Evolutionary conservation across 495 filamentous ascomycete genomes (phyloP).

Genomic region (Xylaria palmicola): DNA sequence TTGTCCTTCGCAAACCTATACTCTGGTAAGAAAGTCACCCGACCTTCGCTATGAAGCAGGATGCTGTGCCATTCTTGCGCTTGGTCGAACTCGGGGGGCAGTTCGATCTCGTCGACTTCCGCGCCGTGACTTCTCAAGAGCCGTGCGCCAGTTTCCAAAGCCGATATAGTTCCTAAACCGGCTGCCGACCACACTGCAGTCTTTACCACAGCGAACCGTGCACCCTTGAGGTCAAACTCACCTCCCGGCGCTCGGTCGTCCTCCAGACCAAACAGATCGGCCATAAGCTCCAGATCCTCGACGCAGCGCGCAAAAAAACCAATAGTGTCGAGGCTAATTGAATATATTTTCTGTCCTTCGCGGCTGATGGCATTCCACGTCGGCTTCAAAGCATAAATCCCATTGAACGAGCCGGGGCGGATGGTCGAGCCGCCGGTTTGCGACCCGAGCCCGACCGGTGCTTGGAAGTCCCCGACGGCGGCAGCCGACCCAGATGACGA

Average conservation of each 20-base stretch:
- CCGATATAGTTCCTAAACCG: constrained; percentile 44
- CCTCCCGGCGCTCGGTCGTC: constrained; percentile 41
- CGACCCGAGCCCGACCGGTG: constrained; percentile 47
- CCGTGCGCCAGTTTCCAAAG: constrained; percentile 39
- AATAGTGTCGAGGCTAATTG: constrained; percentile 51
- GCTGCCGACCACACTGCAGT: constrained; percentile 48
- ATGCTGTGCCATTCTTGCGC: constrained; percentile 41
- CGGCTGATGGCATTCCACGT: constrained; percentile 56
- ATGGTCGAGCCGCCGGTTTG: constrained; percentile 53
- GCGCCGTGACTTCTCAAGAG: constrained; percentile 44
- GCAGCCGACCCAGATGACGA: constrained; percentile 55
- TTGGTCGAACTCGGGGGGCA: constrained; percentile 45
- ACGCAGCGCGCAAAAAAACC: constrained; percentile 51
- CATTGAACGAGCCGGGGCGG: constrained; percentile 55
- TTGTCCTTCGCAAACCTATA: constrained; percentile 42
- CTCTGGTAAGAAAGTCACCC: constrained; percentile 45
- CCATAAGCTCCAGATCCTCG: constrained; percentile 50
- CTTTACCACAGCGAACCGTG: constrained; percentile 49
- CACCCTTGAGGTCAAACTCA: constrained; percentile 36
- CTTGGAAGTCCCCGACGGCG: constrained; percentile 52
- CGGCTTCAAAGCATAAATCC: constrained; percentile 56
- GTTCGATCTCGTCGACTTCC: constrained; percentile 45
- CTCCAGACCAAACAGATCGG: constrained; percentile 45
- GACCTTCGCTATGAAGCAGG: constrained; percentile 42
- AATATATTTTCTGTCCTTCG: constrained; percentile 51